Evolutionary conservation across 1,284 basidiomycete species (phyloP).

Genomic region (Tilletia horrida): DNA sequence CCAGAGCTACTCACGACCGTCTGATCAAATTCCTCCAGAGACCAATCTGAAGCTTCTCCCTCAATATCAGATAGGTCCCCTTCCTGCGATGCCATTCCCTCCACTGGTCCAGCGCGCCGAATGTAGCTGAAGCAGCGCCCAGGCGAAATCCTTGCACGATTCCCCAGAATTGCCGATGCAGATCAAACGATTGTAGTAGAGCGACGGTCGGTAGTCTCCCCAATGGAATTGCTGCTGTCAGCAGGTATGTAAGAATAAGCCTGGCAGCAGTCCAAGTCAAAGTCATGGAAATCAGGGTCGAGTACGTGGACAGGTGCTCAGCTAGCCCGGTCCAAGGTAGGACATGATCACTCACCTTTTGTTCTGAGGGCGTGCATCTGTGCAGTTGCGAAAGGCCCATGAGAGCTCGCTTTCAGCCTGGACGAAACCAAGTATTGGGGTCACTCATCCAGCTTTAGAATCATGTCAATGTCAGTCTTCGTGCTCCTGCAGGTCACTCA

Average conservation of each 20-base stretch:
- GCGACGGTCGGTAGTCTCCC: constrained; percentile 51
- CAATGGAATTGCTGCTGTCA: constrained; percentile 55
- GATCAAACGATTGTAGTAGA: constrained; percentile 47
- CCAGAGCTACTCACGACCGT: constrained; percentile 40
- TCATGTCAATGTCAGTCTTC: too few relatives aligned
- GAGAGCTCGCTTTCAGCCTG: constrained; percentile 53
- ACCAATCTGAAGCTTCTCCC: constrained; percentile 56
- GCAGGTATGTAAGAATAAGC: constrained; percentile 54
- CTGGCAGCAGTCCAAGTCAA: constrained; percentile 24
- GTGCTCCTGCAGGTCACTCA: too few relatives aligned
- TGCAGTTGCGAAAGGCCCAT: constrained; percentile 55
- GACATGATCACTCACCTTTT: constrained; percentile 32
- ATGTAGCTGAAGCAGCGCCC: constrained; percentile 48
- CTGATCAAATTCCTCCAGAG: constrained; percentile 57
- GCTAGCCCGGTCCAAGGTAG: too few relatives aligned
- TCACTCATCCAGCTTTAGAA: background rate
- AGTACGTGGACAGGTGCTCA: background rate
- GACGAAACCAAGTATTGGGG: background rate
- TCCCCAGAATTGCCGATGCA: constrained; percentile 37
- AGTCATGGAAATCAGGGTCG: background rate
- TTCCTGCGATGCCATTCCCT: constrained; percentile 51
- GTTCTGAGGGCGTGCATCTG: constrained; percentile 36
- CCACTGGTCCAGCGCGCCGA: constrained; percentile 46
- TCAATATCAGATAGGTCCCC: constrained; percentile 55
- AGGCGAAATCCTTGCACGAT: constrained; percentile 40